phyloP scores from a whole-genome alignment of 1,284 basidiomycete species.

The Moniliophthora roreri region DNA sequence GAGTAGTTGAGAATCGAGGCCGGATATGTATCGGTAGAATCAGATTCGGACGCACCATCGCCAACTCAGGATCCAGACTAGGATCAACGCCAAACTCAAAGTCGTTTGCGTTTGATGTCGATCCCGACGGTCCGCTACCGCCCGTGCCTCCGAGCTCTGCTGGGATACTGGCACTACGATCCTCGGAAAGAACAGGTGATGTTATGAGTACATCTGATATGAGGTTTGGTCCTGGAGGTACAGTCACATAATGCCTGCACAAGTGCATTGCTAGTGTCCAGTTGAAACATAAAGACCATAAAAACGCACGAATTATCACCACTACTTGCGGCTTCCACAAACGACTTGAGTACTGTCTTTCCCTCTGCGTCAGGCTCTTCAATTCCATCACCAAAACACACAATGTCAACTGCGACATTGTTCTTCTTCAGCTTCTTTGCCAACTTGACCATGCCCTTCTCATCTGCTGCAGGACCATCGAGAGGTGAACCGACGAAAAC shows the following conservation, averaged over 20 bases:
- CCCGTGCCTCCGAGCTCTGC: constrained; percentile 60
- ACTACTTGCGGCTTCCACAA: constrained; percentile 78
- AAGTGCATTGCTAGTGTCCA: constrained; percentile 5
- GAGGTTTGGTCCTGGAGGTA: constrained; percentile 77
- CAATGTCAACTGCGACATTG: constrained; percentile 93
- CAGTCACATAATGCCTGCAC: constrained; percentile 78
- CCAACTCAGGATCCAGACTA: constrained; percentile 93
- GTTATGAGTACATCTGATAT: constrained; percentile 84
- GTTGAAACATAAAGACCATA: neutral
- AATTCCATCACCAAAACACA: constrained; percentile 77
- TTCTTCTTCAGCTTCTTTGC: constrained; percentile 99
- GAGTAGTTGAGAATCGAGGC: too few species aligned
- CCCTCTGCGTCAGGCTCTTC: constrained; percentile 61
- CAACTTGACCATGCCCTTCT: constrained; percentile 79
- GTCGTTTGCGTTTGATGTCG: constrained; percentile 47
- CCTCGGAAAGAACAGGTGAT: constrained; percentile 82
- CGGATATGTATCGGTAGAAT: too few species aligned
- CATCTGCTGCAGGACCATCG: constrained; percentile 62
- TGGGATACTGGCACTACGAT: constrained; percentile 68
- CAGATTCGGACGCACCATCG: constrained; percentile 68
- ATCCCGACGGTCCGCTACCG: constrained; percentile 40
- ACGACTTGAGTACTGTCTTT: constrained; percentile 64
- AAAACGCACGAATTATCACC: constrained; percentile 79
- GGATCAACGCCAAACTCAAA: constrained; percentile 95
- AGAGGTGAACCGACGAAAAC: constrained; percentile 92